These are phyloP conservation scores for Pachysandra terminalis DNA, from an alignment of 164 flowering plant species.

Conservation along the genomic window DNA sequence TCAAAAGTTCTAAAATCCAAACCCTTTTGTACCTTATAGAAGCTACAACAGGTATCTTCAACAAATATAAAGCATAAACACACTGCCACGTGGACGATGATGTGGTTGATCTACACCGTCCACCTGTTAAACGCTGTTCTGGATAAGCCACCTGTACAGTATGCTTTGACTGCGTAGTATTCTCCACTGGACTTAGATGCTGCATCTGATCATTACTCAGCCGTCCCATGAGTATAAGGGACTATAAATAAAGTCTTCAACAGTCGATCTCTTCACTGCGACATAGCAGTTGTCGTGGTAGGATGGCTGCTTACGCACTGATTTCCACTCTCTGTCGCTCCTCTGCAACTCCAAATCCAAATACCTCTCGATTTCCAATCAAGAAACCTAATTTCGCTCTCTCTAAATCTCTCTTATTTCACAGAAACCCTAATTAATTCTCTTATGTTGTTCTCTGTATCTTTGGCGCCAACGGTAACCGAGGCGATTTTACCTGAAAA, in stretches of 20 bases:
- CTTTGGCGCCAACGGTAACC: slow-evolving; percentile 1
- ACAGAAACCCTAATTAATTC: slow-evolving; percentile 3
- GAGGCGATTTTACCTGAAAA: neutral
- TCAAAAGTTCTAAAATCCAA: too few relatives aligned
- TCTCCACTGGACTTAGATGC: too few relatives aligned
- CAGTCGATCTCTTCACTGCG: neutral
- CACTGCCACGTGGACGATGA: too few relatives aligned
- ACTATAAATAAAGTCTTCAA: neutral
- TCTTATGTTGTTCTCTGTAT: slow-evolving; percentile 10
- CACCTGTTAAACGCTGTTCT: too few relatives aligned
- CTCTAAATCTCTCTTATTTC: slow-evolving; percentile 16
- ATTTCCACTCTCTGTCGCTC: slow-evolving; percentile 23
- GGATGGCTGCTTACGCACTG: slow-evolving; percentile 28
- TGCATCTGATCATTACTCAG: too few relatives aligned
- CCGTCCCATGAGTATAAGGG: neutral
- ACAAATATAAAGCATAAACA: too few relatives aligned
- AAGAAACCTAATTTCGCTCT: slow-evolving; percentile 7
- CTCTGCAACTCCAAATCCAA: slow-evolving; percentile 13
- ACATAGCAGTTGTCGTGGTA: neutral
- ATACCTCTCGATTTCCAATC: slow-evolving; percentile 21
- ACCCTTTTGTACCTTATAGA: too few relatives aligned
- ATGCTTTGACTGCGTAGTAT: too few relatives aligned
- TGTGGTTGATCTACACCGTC: too few relatives aligned
- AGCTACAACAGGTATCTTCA: too few relatives aligned
- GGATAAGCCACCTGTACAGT: too few relatives aligned